Conservation (phyloP, 768 basidiomycete species). For the Vararia minispora region DNA sequence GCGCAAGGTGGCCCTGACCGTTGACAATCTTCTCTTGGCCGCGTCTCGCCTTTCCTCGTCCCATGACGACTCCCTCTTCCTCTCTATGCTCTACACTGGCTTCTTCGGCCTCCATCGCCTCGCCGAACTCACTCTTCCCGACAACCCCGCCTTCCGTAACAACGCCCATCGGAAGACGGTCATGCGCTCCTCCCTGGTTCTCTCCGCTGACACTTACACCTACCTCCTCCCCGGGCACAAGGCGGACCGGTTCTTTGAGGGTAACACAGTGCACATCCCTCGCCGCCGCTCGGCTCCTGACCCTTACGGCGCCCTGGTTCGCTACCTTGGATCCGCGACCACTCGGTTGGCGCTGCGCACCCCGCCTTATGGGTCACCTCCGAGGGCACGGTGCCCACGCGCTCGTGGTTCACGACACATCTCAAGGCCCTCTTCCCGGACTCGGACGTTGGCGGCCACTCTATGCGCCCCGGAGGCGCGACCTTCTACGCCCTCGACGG, state of each 20-base stretch:
- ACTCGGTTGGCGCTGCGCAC: slow-evolving; percentile 1
- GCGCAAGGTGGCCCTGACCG: slow-evolving; percentile 20
- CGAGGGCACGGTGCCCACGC: slow-evolving; percentile 22
- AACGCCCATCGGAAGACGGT: slow-evolving; percentile 17
- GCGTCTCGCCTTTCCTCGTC: not conserved
- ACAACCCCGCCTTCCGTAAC: slow-evolving; percentile 6
- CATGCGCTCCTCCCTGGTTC: slow-evolving; percentile 6
- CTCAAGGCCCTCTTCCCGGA: not conserved
- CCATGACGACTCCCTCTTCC: slow-evolving; percentile 19
- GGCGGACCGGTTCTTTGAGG: slow-evolving; percentile 20
- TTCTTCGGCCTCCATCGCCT: slow-evolving; percentile 18
- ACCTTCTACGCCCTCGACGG: slow-evolving; percentile 26
- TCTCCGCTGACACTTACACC: not conserved
- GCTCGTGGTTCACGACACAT: slow-evolving; percentile 23
- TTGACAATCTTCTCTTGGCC: slow-evolving; percentile 8
- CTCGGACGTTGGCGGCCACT: slow-evolving; percentile 24
- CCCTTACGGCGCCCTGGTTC: slow-evolving; percentile 6
- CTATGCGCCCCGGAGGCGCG: slow-evolving; percentile 30
- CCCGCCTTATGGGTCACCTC: slow-evolving; percentile 24
- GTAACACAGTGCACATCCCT: slow-evolving; percentile 11
- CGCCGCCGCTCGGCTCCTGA: not conserved
- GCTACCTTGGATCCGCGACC: slow-evolving; percentile 4
- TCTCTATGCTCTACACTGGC: slow-evolving; percentile 11
- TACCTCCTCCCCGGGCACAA: slow-evolving; percentile 29
- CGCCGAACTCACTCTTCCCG: slow-evolving; percentile 19